Conservation (phyloP, 2,329 filamentous ascomycete species). For the Penicillium oxalicum region DNA sequence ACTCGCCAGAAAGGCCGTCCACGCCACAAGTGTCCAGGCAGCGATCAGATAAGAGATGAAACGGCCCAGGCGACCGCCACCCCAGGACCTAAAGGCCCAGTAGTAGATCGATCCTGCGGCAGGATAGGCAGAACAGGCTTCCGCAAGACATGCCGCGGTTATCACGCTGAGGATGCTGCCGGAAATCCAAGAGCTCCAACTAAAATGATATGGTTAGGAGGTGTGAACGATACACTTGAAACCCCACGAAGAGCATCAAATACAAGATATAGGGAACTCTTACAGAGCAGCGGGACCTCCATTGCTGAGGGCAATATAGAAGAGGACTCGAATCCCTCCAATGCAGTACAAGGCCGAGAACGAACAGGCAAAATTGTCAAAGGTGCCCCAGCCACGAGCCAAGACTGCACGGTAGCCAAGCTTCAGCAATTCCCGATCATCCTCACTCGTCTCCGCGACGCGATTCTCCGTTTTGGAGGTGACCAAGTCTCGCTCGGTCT, state of each 20-base stretch:
- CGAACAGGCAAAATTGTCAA: conserved; percentile 26
- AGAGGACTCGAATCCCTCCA: conserved; percentile 25
- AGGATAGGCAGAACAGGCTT: conserved; percentile 28
- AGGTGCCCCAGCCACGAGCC: conserved; percentile 22
- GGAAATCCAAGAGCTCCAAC: conserved; percentile 22
- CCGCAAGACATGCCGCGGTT: conserved; percentile 27
- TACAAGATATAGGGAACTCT: background rate
- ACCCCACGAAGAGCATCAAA: background rate
- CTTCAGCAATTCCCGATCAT: conserved; percentile 22
- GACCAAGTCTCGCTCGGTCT: conserved; percentile 7
- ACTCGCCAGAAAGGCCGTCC: conserved; percentile 39
- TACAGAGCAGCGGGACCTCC: conserved; percentile 23
- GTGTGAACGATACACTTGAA: conserved; percentile 1
- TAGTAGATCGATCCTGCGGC: conserved; percentile 30
- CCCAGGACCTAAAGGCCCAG: conserved; percentile 27
- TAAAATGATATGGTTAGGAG: background rate
- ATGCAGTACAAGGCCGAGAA: conserved; percentile 25
- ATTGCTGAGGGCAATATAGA: conserved; percentile 24
- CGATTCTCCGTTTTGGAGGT: conserved; percentile 4
- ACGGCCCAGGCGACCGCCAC: conserved; percentile 18
- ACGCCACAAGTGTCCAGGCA: conserved; percentile 52
- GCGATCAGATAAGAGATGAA: conserved; percentile 47
- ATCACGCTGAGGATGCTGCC: conserved; percentile 21
- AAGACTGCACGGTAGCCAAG: conserved; percentile 24
- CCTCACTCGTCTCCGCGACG: conserved; percentile 17